Percentiles rank a stretch among this genome's conserved stretches.
These are phyloP conservation scores for Trametes villosa DNA, from an alignment of 768 basidiomycete genomes.

Conservation along the genomic window DNA sequence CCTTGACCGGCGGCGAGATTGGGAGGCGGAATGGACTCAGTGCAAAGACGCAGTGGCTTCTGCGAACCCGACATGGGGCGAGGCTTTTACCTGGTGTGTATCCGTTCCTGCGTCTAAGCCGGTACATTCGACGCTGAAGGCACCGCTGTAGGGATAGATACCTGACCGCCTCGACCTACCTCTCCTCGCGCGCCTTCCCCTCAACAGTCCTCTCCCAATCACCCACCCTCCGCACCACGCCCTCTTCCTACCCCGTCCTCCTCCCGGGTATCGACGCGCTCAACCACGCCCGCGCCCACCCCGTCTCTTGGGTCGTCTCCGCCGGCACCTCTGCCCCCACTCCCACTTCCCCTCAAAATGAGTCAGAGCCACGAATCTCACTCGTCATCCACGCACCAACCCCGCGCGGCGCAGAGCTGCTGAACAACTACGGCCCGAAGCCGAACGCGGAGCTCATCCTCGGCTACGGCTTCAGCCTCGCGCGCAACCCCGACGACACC, in stretches of 20 bases:
- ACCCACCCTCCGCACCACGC: conserved; percentile 55
- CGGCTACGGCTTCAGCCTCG: conserved; percentile 88
- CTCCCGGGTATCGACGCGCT: conserved; percentile 87
- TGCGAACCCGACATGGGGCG: conserved; percentile 47
- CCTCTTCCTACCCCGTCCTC: conserved; percentile 72
- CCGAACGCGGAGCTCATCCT: conserved; percentile 89
- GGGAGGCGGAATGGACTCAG: conserved; percentile 64
- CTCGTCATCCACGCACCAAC: conserved; percentile 58
- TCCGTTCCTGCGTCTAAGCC: not conserved
- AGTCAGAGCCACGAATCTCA: conserved; percentile 50
- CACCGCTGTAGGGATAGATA: conserved; percentile 62
- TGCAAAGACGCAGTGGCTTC: conserved; percentile 49
- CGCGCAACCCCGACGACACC: conserved; percentile 83
- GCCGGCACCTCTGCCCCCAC: conserved; percentile 6
- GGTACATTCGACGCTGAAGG: no score
- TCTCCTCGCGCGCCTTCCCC: conserved; percentile 90
- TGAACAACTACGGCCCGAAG: conserved; percentile 94
- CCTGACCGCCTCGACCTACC: conserved; percentile 70
- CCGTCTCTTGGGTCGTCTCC: conserved; percentile 81
- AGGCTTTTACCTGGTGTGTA: conserved; percentile 68
- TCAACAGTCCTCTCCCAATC: conserved; percentile 71
- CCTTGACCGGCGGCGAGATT: conserved; percentile 61
- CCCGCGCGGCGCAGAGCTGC: conserved; percentile 57
- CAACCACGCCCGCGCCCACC: conserved; percentile 81
- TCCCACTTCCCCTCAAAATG: not conserved